phyloP scores from a whole-genome alignment of 2,329 filamentous ascomycete genomes.

The Trichoderma sp. region DNA sequence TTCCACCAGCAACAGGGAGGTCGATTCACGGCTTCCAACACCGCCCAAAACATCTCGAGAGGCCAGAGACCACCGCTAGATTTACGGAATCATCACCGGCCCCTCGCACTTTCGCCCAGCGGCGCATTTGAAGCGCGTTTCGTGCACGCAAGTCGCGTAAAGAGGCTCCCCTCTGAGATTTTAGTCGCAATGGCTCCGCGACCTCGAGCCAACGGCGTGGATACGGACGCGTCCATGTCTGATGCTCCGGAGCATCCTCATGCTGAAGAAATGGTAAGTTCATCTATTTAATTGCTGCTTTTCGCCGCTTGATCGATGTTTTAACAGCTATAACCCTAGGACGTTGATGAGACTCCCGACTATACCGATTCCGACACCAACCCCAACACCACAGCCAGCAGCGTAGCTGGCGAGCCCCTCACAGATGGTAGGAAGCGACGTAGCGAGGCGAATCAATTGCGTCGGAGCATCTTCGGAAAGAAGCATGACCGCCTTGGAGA shows the following conservation, averaged over 20 bases:
- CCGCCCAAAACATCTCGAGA: slow-evolving; percentile 2
- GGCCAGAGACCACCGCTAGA: neutral
- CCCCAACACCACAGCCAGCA: slow-evolving; percentile 73
- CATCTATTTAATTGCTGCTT: neutral
- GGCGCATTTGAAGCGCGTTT: slow-evolving; percentile 45
- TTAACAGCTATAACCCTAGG: slow-evolving; percentile 36
- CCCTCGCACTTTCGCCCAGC: slow-evolving; percentile 6
- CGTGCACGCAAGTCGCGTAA: slow-evolving; percentile 49
- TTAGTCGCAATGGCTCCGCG: slow-evolving; percentile 53
- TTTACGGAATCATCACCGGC: neutral
- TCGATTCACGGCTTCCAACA: neutral
- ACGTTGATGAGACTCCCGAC: slow-evolving; percentile 64
- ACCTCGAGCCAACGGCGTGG: slow-evolving; percentile 51
- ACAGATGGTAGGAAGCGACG: slow-evolving; percentile 81
- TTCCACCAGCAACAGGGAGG: slow-evolving; percentile 20
- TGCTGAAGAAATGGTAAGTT: slow-evolving; percentile 51
- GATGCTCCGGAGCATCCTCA: slow-evolving; percentile 52
- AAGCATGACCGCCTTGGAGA: slow-evolving; percentile 91
- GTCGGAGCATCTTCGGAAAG: slow-evolving; percentile 89
- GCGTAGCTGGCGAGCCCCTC: slow-evolving; percentile 71
- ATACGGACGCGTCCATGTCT: slow-evolving; percentile 62
- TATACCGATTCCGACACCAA: slow-evolving; percentile 67
- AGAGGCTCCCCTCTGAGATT: slow-evolving; percentile 39
- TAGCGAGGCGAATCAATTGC: slow-evolving; percentile 82
- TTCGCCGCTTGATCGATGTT: neutral